Evolutionary conservation across 495 filamentous ascomycete genomes (phyloP), one percentile per base, ranked within the genome.

Genomic region (Recurvomyces mirabilis): DNA sequence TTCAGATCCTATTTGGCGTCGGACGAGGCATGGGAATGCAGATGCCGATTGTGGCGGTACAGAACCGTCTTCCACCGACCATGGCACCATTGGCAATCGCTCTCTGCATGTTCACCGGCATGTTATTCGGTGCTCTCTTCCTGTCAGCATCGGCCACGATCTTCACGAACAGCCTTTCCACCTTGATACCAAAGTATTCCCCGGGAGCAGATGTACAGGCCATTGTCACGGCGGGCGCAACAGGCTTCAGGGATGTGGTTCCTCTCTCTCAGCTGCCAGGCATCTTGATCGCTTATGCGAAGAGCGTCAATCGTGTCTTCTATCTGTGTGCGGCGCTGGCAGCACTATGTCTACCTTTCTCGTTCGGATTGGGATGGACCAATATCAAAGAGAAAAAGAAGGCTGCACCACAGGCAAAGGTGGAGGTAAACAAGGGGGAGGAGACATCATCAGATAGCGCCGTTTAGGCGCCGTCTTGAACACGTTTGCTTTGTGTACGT

Each of bases 1-100:
- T 75, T 47, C 74, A 79, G 49, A 68, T 78, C 31, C 53, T 82
- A 3, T 60, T 62, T 4, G 75, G 76, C 12, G 47, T 64, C 13
- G 70, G 70, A 11, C 17, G 44, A 14, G 51, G 51, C 20, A 13
- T 51, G 31, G 43, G 48, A 33, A 46, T 53, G 37, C 40, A 28
- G 37, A 38, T 39, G 0, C 75, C 75, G 2, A 65, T 79, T 26
- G 38, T 67, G 20, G 64, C 64, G 3, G 52, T 68, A 9, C 66
- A 68, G 48, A 63, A 57, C 24, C 31, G 35, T 7, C 9, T 61
- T 5, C 22, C 28, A 4, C 31, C 31, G 9, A 28, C 43, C 1
- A 19, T 60, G n/a, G 36, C 60, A 15, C 47, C 63, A 2, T 36
- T 51, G 5, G 61, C 47, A 0, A 64, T 61, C 47, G 48, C 64